Conservation (phyloP, 116 monocot genomes). For the Dioscorea cayenensis region DNA sequence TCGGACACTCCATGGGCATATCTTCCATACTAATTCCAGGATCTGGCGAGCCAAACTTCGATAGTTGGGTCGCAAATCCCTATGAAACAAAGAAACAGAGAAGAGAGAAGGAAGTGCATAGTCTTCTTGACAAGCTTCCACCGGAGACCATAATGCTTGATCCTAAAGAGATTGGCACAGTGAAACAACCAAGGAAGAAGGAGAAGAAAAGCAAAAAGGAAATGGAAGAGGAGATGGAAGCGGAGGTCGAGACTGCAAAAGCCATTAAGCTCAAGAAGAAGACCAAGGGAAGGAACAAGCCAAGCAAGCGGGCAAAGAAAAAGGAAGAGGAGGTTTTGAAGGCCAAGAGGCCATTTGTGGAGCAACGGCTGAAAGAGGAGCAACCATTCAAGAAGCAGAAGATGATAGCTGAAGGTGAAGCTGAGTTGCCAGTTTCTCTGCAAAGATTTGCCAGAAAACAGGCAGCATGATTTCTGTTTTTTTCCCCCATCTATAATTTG, state of each 20-base stretch:
- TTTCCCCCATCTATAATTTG: too few relatives aligned
- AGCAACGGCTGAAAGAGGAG: conserved; percentile 19
- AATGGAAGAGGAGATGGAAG: conserved; percentile 50
- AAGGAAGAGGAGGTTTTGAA: conserved; percentile 60
- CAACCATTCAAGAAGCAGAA: conserved; percentile 19
- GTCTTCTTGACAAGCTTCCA: conserved; percentile 80
- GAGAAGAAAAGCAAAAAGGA: conserved; percentile 45
- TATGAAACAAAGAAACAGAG: conserved; percentile 74
- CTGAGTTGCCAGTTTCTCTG: conserved; percentile 51
- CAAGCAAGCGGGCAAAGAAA: conserved; percentile 59
- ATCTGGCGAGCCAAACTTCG: conserved; percentile 90
- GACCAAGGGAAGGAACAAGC: conserved; percentile 91
- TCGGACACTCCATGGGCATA: conserved; percentile 80
- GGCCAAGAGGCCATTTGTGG: conserved; percentile 57
- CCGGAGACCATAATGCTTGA: conserved; percentile 90
- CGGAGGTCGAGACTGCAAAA: conserved; percentile 57
- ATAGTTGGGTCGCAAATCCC: conserved; percentile 86
- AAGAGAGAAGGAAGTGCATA: conserved; percentile 84
- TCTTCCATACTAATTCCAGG: conserved; percentile 81
- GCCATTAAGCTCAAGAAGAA: conserved; percentile 57
- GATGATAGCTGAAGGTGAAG: conserved; percentile 1
- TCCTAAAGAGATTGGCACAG: conserved; percentile 62
- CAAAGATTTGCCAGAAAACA: conserved; percentile 48
- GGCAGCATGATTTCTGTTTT: not conserved
- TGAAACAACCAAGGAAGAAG: conserved; percentile 36